Percentiles rank a stretch among this genome's conserved stretches.
Conservation (phyloP, 805 yeast species). For the Metschnikowia chrysomelidarum region DNA sequence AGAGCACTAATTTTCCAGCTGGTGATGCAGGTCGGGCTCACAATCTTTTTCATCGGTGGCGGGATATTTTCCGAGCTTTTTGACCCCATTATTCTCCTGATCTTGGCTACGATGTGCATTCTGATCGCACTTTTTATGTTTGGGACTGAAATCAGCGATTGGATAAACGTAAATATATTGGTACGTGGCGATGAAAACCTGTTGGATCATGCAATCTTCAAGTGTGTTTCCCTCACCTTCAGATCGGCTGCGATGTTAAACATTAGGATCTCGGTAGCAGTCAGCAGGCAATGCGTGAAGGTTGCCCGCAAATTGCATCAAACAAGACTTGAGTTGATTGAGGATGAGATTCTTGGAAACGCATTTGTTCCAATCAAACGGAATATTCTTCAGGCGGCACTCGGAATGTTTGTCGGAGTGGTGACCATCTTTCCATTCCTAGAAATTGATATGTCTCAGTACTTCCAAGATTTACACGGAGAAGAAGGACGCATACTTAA, state of each 20-base stretch:
- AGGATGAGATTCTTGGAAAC: conserved; percentile 2
- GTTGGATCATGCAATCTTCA: conserved; percentile 8
- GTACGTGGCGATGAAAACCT: conserved; percentile 7
- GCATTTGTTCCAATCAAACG: not conserved
- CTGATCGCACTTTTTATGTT: conserved; percentile 10
- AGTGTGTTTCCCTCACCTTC: conserved; percentile 6
- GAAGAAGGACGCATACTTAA: not conserved
- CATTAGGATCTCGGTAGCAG: not conserved
- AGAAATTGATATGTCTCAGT: conserved; percentile 1
- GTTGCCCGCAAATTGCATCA: conserved; percentile 6
- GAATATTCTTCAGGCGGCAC: conserved; percentile 1
- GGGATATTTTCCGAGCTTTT: conserved; percentile 5
- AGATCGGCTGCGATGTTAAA: conserved; percentile 4
- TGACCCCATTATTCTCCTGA: conserved; percentile 7
- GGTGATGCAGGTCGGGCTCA: conserved; percentile 7
- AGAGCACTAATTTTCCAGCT: conserved; percentile 6
- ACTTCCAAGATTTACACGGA: not conserved
- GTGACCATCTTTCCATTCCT: conserved; percentile 5
- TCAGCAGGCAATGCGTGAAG: conserved; percentile 2
- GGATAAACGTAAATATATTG: conserved; percentile 16
- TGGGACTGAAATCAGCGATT: conserved; percentile 13
- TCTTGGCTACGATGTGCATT: conserved; percentile 4
- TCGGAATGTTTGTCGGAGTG: conserved; percentile 1
- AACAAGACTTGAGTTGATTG: conserved; percentile 8
- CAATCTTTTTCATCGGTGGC: conserved; percentile 9